Conservation (phyloP, 2,329 filamentous ascomycete genomes). For the Aureobasidium sp. region DNA sequence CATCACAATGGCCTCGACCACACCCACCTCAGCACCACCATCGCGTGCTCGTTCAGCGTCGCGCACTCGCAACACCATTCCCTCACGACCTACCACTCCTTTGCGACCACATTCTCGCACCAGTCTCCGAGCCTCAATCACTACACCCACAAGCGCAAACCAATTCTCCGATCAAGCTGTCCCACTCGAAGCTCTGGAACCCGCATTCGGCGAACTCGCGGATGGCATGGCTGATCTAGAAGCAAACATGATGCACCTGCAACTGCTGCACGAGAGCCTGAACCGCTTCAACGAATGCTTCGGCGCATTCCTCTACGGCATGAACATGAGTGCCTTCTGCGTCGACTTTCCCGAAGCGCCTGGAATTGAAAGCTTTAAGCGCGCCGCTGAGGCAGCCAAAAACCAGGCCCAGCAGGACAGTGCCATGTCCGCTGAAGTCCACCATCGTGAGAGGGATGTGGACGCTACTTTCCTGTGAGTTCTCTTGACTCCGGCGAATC, state of each 20-base stretch:
- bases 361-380: conserved; percentile 15
- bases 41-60: conserved; percentile 16
- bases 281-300: conserved; percentile 94
- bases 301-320: conserved; percentile 84
- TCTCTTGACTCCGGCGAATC: background rate
- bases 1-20: conserved; percentile 7
- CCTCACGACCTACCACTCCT: conserved; percentile 81
- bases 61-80: conserved; percentile 32
- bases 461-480: conserved; percentile 82
- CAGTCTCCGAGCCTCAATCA: conserved; percentile 67
- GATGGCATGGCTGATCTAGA: conserved; percentile 94
- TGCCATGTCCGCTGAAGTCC: conserved; percentile 6
- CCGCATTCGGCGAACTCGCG: conserved; percentile 84
- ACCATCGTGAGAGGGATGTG: conserved; percentile 33
- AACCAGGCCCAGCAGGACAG: conserved; percentile 5
- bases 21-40: conserved; percentile 11
- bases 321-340: conserved; percentile 99
- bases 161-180: conserved; percentile 46
- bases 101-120: conserved; percentile 84
- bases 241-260: conserved; percentile 94
- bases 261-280: conserved; percentile 92
- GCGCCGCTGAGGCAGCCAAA: conserved; percentile 7
- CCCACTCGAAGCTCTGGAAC: conserved; percentile 77
- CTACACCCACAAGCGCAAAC: conserved; percentile 36
- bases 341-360: conserved; percentile 85